Evolutionary conservation across 148 eudicot genomes (phyloP).

Genomic region (Heliamphora exappendiculata): DNA sequence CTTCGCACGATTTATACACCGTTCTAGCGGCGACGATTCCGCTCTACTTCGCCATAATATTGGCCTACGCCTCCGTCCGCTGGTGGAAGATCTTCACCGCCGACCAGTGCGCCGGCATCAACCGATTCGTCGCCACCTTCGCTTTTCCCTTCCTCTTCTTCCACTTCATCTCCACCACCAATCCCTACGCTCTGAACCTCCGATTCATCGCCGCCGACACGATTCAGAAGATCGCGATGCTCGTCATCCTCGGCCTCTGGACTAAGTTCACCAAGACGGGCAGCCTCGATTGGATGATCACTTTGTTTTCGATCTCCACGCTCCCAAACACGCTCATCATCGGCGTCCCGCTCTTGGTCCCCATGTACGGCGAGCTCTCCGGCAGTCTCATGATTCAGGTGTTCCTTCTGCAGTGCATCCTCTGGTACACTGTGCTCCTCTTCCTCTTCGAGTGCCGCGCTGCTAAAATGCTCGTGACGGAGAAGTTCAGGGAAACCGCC

Average conservation of each 20-base stretch:
- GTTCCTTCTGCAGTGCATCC: constrained; percentile 76
- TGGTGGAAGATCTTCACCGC: constrained; percentile 99
- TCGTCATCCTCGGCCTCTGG: constrained; percentile 61
- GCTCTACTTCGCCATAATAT: too few relatives aligned
- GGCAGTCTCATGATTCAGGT: constrained; percentile 86
- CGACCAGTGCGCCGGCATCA: constrained; percentile 94
- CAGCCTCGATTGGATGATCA: constrained; percentile 83
- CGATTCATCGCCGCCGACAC: constrained; percentile 85
- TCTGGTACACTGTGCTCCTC: constrained; percentile 91
- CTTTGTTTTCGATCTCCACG: constrained; percentile 78
- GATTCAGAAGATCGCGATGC: constrained; percentile 68
- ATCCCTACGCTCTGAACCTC: constrained; percentile 85
- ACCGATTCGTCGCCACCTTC: constrained; percentile 88
- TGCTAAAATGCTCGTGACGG: constrained; percentile 70
- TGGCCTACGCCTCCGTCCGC: too few relatives aligned
- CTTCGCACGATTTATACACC: too few relatives aligned
- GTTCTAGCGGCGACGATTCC: too few relatives aligned
- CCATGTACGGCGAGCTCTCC: constrained; percentile 89
- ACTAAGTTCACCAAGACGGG: constrained; percentile 51
- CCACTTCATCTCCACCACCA: constrained; percentile 83
- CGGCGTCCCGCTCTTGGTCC: constrained; percentile 80
- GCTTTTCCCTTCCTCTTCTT: constrained; percentile 88
- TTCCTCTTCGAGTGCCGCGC: constrained; percentile 88
- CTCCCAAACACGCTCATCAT: constrained; percentile 91
- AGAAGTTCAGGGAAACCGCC: constrained; percentile 87